Conservation (phyloP, 1,284 basidiomycete genomes). For the Golubevia sp. region DNA sequence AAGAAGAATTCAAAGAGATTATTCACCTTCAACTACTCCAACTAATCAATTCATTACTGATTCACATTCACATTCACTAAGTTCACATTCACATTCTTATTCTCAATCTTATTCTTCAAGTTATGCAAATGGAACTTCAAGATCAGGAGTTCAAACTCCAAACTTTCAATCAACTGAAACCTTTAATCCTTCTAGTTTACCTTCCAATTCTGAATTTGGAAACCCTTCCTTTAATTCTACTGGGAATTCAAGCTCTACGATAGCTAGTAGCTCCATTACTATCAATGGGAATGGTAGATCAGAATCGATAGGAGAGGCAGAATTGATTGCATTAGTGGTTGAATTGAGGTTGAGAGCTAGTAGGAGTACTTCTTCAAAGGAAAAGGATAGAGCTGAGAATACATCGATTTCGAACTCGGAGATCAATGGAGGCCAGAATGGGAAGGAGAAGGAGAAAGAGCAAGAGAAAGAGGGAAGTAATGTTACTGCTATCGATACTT, state of each 20-base stretch:
- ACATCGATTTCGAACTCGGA: neutral
- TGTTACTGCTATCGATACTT: slow-evolving; percentile 19
- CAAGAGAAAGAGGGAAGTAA: neutral
- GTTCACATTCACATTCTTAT: neutral
- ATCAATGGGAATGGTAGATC: no score
- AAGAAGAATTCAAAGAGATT: neutral
- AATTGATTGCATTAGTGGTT: slow-evolving; percentile 29
- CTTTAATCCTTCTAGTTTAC: no score
- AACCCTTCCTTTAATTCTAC: no score
- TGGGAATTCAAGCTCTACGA: no score
- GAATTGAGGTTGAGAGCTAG: slow-evolving; percentile 19
- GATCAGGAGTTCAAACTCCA: neutral
- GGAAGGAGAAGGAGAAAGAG: neutral
- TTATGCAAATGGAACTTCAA: no score
- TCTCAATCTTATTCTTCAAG: neutral
- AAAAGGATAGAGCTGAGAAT: neutral
- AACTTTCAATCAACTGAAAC: no score
- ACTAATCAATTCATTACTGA: neutral
- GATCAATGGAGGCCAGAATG: neutral
- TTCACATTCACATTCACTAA: neutral
- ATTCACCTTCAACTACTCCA: neutral
- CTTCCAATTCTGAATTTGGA: no score
- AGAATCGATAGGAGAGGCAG: slow-evolving; percentile 19
- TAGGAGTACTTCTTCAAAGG: slow-evolving; percentile 1
- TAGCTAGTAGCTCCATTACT: no score